Evolutionary conservation across 768 basidiomycete genomes (phyloP).

Genomic region (Vishniacozyma victoriae): DNA sequence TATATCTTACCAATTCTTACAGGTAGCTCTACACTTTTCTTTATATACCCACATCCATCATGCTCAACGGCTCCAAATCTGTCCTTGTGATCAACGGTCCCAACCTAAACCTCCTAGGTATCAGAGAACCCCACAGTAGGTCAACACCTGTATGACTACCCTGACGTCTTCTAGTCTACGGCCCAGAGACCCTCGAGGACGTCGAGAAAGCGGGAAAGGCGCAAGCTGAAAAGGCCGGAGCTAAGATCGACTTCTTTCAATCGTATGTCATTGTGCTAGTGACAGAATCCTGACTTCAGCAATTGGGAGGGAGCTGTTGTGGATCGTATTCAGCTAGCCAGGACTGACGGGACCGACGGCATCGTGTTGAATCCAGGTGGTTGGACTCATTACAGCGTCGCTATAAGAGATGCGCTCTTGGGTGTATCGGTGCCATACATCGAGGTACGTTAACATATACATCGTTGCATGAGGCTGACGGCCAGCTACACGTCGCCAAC

Average conservation of each 20-base stretch:
- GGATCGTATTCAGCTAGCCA: constrained; percentile 31
- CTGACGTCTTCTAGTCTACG: constrained; percentile 20
- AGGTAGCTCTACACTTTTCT: no score
- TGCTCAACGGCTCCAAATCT: constrained; percentile 17
- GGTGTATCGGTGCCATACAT: constrained; percentile 31
- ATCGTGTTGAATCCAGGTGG: constrained; percentile 36
- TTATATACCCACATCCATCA: no score
- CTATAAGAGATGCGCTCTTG: constrained; percentile 28
- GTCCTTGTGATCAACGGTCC: constrained; percentile 35
- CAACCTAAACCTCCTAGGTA: constrained; percentile 32
- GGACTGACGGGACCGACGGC: constrained; percentile 27
- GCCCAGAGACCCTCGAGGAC: constrained; percentile 25
- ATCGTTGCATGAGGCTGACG: background rate
- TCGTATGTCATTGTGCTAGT: background rate
- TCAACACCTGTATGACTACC: background rate
- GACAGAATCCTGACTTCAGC: background rate
- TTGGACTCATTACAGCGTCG: constrained; percentile 32
- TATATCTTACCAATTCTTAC: no score
- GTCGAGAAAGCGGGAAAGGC: constrained; percentile 11
- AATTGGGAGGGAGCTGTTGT: constrained; percentile 36
- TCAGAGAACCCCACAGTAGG: constrained; percentile 25
- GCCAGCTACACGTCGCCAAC: constrained; percentile 27
- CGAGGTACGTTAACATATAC: constrained; percentile 13
- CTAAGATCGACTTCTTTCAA: constrained; percentile 21
- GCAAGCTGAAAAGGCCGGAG: constrained; percentile 13